These are phyloP conservation scores for Datisca glomerata DNA, from an alignment of 306 rosid species.

Conservation along the genomic window DNA sequence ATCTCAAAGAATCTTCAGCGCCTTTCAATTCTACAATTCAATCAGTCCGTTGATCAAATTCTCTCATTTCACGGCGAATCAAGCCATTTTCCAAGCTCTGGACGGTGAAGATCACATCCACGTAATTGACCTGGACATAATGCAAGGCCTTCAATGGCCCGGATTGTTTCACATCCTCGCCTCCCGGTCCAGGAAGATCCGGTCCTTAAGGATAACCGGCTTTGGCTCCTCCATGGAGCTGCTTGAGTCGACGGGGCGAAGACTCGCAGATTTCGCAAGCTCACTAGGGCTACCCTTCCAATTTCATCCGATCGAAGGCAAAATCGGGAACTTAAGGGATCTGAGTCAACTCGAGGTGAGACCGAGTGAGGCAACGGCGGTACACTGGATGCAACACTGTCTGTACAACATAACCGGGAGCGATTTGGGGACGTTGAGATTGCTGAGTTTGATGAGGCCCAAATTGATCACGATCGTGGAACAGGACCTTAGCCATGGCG, in stretches of 20 bases:
- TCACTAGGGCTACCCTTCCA: conserved; percentile 77
- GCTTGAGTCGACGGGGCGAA: conserved; percentile 66
- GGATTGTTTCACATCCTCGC: conserved; percentile 95
- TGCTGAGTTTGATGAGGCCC: conserved; percentile 49
- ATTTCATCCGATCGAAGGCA: conserved; percentile 75
- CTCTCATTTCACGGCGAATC: conserved; percentile 98
- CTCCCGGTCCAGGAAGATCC: conserved; percentile 65
- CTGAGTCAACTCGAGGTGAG: conserved; percentile 60
- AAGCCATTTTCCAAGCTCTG: conserved; percentile 81
- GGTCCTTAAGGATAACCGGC: conserved; percentile 78
- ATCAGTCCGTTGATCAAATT: conserved; percentile 75
- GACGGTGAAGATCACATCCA: conserved; percentile 93
- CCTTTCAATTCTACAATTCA: conserved; percentile 83
- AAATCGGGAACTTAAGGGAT: conserved; percentile 67
- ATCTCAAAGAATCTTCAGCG: conserved; percentile 69
- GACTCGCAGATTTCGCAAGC: conserved; percentile 85
- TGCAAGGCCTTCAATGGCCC: conserved; percentile 99
- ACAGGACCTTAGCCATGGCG: conserved; percentile 91
- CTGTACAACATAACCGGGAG: conserved; percentile 86
- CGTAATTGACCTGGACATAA: conserved; percentile 87
- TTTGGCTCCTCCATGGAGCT: conserved; percentile 85
- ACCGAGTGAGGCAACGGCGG: conserved; percentile 56
- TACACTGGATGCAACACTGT: conserved; percentile 99
- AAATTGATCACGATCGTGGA: conserved; percentile 75
- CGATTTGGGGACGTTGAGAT: conserved; percentile 59